These are phyloP conservation scores for Bathelium albidoporum DNA, from an alignment of 495 filamentous ascomycete species.

Conservation along the genomic window DNA sequence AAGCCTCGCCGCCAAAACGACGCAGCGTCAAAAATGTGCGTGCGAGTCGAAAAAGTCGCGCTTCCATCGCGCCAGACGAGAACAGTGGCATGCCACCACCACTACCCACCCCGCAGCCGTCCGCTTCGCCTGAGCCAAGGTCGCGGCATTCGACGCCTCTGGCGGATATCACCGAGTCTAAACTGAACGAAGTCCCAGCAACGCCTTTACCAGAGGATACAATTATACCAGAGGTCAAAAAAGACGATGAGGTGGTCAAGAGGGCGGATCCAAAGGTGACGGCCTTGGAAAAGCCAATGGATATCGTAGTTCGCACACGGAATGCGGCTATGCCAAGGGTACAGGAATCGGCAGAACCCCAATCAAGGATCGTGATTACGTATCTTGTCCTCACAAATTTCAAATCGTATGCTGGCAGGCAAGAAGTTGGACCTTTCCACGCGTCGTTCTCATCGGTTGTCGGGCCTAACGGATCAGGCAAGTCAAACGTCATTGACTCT, in stretches of 20 bases:
- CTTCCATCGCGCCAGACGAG: conserved; percentile 26
- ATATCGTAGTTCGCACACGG: conserved; percentile 84
- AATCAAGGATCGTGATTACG: conserved; percentile 79
- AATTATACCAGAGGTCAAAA: conserved; percentile 7
- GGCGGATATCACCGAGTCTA: conserved; percentile 66
- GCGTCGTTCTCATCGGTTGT: conserved; percentile 98
- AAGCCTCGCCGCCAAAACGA: conserved; percentile 53
- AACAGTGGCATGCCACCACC: conserved; percentile 30
- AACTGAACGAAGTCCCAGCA: conserved; percentile 49
- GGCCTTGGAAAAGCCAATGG: conserved; percentile 78
- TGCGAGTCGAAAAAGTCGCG: conserved; percentile 43
- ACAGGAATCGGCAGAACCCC: conserved; percentile 62
- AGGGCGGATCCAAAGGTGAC: conserved; percentile 65
- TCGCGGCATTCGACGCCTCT: conserved; percentile 52
- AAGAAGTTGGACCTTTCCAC: conserved; percentile 95
- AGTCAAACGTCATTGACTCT: conserved; percentile 98
- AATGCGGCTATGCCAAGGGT: conserved; percentile 50
- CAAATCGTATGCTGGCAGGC: conserved; percentile 93
- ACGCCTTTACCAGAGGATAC: conserved; percentile 11
- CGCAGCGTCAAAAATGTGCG: conserved; percentile 47
- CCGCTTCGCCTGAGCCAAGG: conserved; percentile 42
- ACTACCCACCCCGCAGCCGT: conserved; percentile 41
- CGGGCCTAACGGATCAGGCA: conserved; percentile 93
- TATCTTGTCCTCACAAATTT: conserved; percentile 87
- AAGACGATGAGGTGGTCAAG: conserved; percentile 33